These are phyloP conservation scores for Hysterium pulicare DNA, from an alignment of 2,329 filamentous ascomycete genomes.

Conservation along the genomic window DNA sequence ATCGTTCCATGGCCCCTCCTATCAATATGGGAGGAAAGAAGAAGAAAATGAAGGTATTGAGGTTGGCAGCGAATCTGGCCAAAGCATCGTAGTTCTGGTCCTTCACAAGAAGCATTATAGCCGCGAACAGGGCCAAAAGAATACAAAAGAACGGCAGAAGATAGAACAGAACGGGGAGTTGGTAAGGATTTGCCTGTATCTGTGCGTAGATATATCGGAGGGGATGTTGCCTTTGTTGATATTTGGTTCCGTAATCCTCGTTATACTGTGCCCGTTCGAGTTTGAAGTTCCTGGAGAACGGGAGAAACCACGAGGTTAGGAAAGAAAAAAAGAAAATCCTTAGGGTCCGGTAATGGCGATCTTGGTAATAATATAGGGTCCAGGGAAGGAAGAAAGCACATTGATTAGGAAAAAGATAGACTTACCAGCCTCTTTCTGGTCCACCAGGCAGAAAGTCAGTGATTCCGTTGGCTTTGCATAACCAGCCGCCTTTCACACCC, in stretches of 20 bases:
- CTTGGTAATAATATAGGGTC: not conserved
- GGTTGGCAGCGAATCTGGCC: not conserved
- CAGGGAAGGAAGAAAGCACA: no score
- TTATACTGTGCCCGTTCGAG: not conserved
- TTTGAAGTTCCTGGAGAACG: not conserved
- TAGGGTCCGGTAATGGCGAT: no score
- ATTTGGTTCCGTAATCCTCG: not conserved
- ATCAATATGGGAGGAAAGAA: not conserved
- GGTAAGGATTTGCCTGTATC: not conserved
- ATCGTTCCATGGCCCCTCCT: no score
- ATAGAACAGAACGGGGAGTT: not conserved
- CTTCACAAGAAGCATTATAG: not conserved
- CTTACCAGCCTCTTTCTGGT: slow-evolving; percentile 82
- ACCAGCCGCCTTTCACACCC: slow-evolving; percentile 75
- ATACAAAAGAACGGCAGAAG: not conserved
- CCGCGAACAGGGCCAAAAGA: not conserved
- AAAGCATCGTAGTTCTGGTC: not conserved
- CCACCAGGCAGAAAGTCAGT: slow-evolving; percentile 77
- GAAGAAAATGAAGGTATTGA: not conserved
- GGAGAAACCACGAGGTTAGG: not conserved
- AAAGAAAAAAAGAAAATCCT: not conserved
- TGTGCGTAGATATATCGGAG: not conserved
- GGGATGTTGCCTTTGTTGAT: not conserved
- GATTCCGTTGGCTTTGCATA: slow-evolving; percentile 75
- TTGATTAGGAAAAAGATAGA: slow-evolving; percentile 7